A percentile compares a stretch with the other conserved stretches of the same genome.
Evolutionary conservation across 345 rosid genomes (phyloP).

Genomic region (Jatropha curcas): DNA sequence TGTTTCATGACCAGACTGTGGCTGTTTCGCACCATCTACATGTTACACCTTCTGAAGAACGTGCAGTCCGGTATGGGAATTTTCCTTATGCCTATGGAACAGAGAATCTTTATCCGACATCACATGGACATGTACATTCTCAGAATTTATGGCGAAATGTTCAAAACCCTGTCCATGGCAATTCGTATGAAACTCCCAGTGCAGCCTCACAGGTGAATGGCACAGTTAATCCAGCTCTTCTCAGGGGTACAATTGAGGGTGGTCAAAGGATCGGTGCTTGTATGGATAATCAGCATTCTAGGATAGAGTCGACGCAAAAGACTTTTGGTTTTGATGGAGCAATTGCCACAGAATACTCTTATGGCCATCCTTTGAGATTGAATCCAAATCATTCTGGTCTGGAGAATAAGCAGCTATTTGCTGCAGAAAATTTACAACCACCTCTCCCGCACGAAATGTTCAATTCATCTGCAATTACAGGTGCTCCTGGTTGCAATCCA

Average conservation of each 20-base stretch:
- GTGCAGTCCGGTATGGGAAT: constrained; percentile 52
- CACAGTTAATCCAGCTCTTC: constrained; percentile 44
- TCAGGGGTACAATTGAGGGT: constrained; percentile 50
- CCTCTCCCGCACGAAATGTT: constrained; percentile 32
- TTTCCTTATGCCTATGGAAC: constrained; percentile 58
- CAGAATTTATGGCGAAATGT: constrained; percentile 66
- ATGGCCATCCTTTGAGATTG: constrained; percentile 33
- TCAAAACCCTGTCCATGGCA: constrained; percentile 52
- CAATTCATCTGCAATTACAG: constrained; percentile 32
- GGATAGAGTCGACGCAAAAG: constrained; percentile 53
- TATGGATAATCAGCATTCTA: constrained; percentile 48
- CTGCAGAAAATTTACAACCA: constrained; percentile 34
- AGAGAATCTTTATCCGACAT: constrained; percentile 47
- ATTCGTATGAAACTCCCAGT: constrained; percentile 48
- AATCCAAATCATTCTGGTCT: constrained; percentile 33
- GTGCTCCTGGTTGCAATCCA: constrained; percentile 13
- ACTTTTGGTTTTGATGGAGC: constrained; percentile 56
- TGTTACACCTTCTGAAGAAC: constrained; percentile 54
- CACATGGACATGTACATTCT: constrained; percentile 55
- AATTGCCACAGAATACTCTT: constrained; percentile 43
- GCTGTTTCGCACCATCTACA: constrained; percentile 43
- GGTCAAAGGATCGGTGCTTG: constrained; percentile 47
- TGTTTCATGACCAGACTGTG: constrained; percentile 57
- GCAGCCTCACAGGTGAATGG: constrained; percentile 53
- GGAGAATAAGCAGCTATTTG: constrained; percentile 33